Evolutionary conservation across 164 flowering plant genomes (phyloP), one percentile per base, ranked within the genome.

Genomic region (Stephania cephalantha): DNA sequence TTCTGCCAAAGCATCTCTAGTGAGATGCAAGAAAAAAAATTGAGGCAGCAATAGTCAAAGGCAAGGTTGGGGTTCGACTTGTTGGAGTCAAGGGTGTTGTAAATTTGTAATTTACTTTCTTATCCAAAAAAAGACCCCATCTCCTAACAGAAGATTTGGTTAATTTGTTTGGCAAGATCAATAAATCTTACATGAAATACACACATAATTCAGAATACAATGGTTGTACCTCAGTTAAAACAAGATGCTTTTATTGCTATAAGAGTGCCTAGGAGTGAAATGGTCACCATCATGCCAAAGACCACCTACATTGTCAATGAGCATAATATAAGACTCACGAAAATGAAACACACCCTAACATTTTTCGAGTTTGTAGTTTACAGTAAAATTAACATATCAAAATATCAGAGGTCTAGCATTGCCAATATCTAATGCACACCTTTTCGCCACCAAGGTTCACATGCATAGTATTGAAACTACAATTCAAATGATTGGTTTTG

Each of bases 181-280:
- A 13, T 52, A 31, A 55, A 52, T 6, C 5, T 25, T 31, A 35
- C 30, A n/a, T 15, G 20, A 10, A 25, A 42, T 31, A 46, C 48
- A 44, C 46, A 25, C 7, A 30, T 46, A 42, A 42, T 64, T 20
- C 30, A 22, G 50, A 74, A 74, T 20, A 30, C 35, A 46, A 68
- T 20, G 53, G 61, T 11, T 13, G 52, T 74, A 80, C 82, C 82
- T 74, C 61, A 71, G 71, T 73, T 73, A 71, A 35, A 58, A 72
- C 61, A 46, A 61, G 74, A 74, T 64, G 66, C 31, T 42, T 71
- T 66, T 46, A 22, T 48, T 68, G 73, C 76, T 68, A 71, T 73
- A 74, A 74, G 46, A 74, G 58, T 20, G 50, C 75, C 46, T 74
- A 50, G 12, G 29, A 68, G 79, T 45, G 74, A 42, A 55, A 67